phyloP scores from a whole-genome alignment of 768 basidiomycete genomes.

The Termitomyces sp. region DNA sequence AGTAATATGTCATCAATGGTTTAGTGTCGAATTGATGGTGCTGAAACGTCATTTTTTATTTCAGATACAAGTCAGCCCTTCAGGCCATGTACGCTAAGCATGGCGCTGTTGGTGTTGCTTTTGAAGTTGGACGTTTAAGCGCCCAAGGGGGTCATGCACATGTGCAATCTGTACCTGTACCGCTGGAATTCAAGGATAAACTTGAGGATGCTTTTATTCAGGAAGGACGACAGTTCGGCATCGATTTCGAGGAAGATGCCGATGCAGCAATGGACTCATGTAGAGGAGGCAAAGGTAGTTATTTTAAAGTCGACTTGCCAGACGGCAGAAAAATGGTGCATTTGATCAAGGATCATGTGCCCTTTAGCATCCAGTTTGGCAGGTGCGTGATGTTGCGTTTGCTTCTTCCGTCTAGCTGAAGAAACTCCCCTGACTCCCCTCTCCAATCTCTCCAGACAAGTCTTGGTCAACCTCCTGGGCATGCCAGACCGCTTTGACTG shows the following conservation, averaged over 20 bases:
- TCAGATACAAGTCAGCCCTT: slow-evolving; percentile 76
- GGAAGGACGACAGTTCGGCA: slow-evolving; percentile 61
- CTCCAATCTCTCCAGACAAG: slow-evolving; percentile 50
- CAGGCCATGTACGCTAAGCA: slow-evolving; percentile 66
- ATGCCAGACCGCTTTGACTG: slow-evolving; percentile 83
- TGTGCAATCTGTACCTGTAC: slow-evolving; percentile 80
- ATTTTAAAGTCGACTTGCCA: slow-evolving; percentile 90
- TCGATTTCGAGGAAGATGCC: slow-evolving; percentile 71
- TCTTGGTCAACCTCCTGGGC: slow-evolving; percentile 69
- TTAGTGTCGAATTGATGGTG: background rate
- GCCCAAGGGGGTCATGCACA: slow-evolving; percentile 94
- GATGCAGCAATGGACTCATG: slow-evolving; percentile 53
- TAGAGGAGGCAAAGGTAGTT: slow-evolving; percentile 56
- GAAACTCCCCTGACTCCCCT: background rate
- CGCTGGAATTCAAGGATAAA: slow-evolving; percentile 49
- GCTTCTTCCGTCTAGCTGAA: slow-evolving; percentile 5
- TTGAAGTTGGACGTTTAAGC: slow-evolving; percentile 81
- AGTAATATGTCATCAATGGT: slow-evolving; percentile 33
- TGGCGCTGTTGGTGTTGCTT: slow-evolving; percentile 64
- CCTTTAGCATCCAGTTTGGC: slow-evolving; percentile 91
- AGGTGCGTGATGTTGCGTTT: slow-evolving; percentile 48
- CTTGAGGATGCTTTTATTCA: slow-evolving; percentile 67
- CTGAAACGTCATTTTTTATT: slow-evolving; percentile 1
- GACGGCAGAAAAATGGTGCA: slow-evolving; percentile 83
- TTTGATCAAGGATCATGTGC: slow-evolving; percentile 66